Evolutionary conservation across 2,329 filamentous ascomycete genomes (phyloP).

Genomic region (Ceratocystis colombiana): DNA sequence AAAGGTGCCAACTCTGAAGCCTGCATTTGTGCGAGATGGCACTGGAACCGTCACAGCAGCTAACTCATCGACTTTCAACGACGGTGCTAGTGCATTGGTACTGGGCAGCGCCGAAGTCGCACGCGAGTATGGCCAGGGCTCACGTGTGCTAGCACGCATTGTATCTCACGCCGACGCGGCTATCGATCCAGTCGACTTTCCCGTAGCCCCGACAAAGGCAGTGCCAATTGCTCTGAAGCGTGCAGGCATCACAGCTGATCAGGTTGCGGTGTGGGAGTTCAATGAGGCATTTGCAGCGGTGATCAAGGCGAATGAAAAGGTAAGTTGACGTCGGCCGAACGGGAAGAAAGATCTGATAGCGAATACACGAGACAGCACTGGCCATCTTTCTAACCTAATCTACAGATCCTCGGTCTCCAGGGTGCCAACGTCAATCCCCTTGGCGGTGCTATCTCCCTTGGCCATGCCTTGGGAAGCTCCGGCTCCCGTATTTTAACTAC

Average conservation of each 20-base stretch:
- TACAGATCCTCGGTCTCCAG: slow-evolving; percentile 66
- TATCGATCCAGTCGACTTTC: slow-evolving; percentile 86
- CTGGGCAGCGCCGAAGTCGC: slow-evolving; percentile 72
- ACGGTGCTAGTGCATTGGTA: slow-evolving; percentile 84
- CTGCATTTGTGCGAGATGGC: slow-evolving; percentile 78
- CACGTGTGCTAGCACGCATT: slow-evolving; percentile 77
- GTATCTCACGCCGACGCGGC: slow-evolving; percentile 81
- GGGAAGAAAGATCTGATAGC: not conserved
- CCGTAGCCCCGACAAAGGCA: slow-evolving; percentile 81
- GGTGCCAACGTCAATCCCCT: slow-evolving; percentile 74
- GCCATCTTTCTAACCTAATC: not conserved
- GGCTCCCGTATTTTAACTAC: slow-evolving; percentile 85
- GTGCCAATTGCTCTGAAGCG: slow-evolving; percentile 81
- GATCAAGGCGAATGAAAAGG: slow-evolving; percentile 88
- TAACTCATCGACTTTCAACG: slow-evolving; percentile 88
- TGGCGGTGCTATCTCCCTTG: slow-evolving; percentile 83
- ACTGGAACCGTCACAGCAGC: slow-evolving; percentile 87
- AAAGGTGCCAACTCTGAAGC: slow-evolving; percentile 77
- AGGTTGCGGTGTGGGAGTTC: slow-evolving; percentile 94
- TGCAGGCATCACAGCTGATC: slow-evolving; percentile 80
- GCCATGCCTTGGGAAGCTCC: slow-evolving; percentile 87
- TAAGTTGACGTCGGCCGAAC: slow-evolving; percentile 30
- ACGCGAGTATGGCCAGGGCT: slow-evolving; percentile 64
- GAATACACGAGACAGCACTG: not conserved
- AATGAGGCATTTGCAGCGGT: slow-evolving; percentile 97